Base-by-base conservation (phyloP, 2,329 filamentous ascomycete genomes). In the Claviceps arundinis region DNA sequence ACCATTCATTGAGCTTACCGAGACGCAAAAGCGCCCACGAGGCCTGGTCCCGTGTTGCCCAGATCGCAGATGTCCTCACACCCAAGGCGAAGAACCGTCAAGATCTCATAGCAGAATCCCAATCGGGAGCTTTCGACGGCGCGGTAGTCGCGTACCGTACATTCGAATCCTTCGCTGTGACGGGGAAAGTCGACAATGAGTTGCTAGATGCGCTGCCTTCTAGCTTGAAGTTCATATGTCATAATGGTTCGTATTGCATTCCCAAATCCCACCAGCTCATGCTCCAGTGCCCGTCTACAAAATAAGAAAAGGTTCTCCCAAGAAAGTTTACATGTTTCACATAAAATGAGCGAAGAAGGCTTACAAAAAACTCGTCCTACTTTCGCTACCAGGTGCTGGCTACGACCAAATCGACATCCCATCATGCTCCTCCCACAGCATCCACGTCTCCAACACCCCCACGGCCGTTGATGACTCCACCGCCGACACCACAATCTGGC, bases 351-450 rank as follows among this genome's bases (percentile, higher is more conserved):
- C 11, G 9, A 16, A 16, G 42, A 22, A 16, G 11, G 17, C 17
- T 17, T 13, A 43, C 16, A 45, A 24, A 22, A 47, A 9, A 47
- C 7, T 8, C 22, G 17, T 34, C 26, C 16, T 14, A 1, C 14
- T 17, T 9, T 7, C 6, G 24, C 26, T 17, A 3, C 4, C 5
- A 85, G 83, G 87, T 55, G 87, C 89, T 52, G 89, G 89, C 40
- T 95, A 95, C 68, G 89, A 95, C 66, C 84, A 89, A 65, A 74
- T 94, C 56, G 83, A 90, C 65, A 73, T 90, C 8, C 65, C 77
- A 47, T 84, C 85, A 41, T 91, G 87, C 71, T 84, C 81, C 9
- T 71, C 73, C 1, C 80, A 80, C 50, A 72, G 73, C 24, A 76
- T 94, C 57, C 75, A 72, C 43, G 85, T 95, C 37, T 89, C 86